These are phyloP conservation scores for Pulveroboletus sp. DNA, from an alignment of 1,284 basidiomycete species.

Conservation along the genomic window DNA sequence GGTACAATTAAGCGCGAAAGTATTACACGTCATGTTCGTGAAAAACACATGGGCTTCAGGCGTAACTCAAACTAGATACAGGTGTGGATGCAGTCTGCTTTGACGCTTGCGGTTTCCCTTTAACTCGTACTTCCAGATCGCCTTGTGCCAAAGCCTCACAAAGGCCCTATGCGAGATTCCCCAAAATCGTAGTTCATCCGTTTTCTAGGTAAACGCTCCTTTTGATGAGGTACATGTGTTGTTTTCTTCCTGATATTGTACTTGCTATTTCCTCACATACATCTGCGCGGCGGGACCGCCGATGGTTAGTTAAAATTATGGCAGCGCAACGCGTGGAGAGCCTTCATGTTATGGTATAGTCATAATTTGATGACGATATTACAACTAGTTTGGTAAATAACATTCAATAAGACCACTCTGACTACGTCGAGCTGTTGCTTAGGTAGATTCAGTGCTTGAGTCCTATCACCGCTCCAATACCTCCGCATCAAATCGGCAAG, in stretches of 20 bases:
- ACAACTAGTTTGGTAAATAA: too few species aligned
- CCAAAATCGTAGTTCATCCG: not conserved
- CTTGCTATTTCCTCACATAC: not conserved
- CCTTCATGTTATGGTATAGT: not conserved
- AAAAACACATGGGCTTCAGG: constrained; percentile 23
- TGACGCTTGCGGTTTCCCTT: not conserved
- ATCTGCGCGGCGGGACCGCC: not conserved
- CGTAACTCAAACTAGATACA: constrained; percentile 9
- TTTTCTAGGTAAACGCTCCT: not conserved
- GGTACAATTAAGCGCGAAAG: constrained; percentile 20
- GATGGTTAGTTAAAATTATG: too few species aligned
- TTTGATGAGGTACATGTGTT: not conserved
- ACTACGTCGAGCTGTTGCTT: not conserved
- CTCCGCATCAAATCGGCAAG: not conserved
- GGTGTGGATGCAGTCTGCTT: not conserved
- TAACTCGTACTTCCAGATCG: not conserved
- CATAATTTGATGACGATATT: not conserved
- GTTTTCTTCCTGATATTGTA: too few species aligned
- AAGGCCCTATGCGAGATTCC: not conserved
- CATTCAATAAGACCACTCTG: not conserved
- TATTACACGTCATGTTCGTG: constrained; percentile 25
- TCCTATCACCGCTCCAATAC: not conserved
- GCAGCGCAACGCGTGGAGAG: too few species aligned
- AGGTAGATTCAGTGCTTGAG: too few species aligned
- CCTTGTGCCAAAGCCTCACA: not conserved